These are phyloP conservation scores for Priceomyces castillae DNA, from an alignment of 805 yeast species.

Conservation along the genomic window DNA sequence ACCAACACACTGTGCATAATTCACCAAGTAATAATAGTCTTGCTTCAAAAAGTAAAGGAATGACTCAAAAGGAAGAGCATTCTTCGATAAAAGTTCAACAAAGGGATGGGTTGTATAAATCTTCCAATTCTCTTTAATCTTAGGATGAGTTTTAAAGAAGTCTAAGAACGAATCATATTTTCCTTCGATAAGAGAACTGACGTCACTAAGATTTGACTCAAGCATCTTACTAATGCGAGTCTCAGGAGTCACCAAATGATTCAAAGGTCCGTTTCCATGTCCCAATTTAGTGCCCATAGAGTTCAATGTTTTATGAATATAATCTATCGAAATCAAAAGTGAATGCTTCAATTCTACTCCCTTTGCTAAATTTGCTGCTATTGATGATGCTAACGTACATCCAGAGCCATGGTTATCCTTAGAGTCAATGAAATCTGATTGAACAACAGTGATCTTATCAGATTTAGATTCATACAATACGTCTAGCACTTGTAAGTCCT, in stretches of 20 bases:
- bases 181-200: conserved; percentile 3
- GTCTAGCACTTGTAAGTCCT: conserved; percentile 44
- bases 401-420: conserved; percentile 85
- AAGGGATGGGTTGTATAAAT: conserved; percentile 61
- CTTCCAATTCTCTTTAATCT: conserved; percentile 54
- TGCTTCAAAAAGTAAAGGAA: conserved; percentile 58
- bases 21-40: conserved; percentile 68
- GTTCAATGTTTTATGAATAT: conserved; percentile 61
- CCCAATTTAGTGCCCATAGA: conserved; percentile 46
- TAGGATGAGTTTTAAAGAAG: conserved; percentile 55
- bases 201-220: conserved; percentile 2
- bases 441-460: conserved; percentile 40
- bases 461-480: conserved; percentile 47
- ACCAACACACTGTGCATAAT: conserved; percentile 65
- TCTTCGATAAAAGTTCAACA: conserved; percentile 50
- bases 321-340: conserved; percentile 56
- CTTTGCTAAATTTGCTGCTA: conserved; percentile 70
- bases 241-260: conserved; percentile 51
- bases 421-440: conserved; percentile 45
- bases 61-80: conserved; percentile 45
- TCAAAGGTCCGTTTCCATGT: conserved; percentile 69
- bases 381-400: conserved; percentile 79
- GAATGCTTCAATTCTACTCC: conserved; percentile 48
- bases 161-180: conserved; percentile 30
- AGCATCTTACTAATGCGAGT: conserved; percentile 8